These are phyloP conservation scores for Polymyxa betae DNA, from an alignment of 208 protist genomes.

Conservation along the genomic window DNA sequence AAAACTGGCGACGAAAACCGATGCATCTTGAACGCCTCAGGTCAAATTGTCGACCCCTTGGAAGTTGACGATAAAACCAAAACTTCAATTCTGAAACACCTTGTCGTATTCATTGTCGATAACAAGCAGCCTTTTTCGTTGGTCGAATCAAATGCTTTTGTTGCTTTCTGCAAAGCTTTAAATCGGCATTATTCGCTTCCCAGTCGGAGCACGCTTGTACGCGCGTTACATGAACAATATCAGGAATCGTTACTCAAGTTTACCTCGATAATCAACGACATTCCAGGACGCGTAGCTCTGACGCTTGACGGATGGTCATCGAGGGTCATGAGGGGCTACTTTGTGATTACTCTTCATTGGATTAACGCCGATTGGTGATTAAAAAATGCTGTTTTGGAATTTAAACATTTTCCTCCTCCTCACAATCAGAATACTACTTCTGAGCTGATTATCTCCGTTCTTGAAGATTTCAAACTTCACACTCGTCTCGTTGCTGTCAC, in stretches of 20 bases:
- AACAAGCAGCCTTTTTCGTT: neutral
- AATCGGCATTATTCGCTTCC: neutral
- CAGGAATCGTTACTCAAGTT: neutral
- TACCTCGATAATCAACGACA: neutral
- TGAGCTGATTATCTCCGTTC: neutral
- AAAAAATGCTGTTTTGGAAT: neutral
- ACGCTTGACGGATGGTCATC: conserved; percentile 12
- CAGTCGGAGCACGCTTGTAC: neutral
- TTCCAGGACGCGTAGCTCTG: neutral
- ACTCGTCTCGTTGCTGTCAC: neutral
- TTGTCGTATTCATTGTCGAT: neutral
- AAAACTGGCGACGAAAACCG: no score
- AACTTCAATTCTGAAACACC: neutral
- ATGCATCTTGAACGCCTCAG: no score
- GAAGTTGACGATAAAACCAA: neutral
- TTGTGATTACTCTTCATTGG: neutral
- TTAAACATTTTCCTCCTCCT: neutral
- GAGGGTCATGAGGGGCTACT: neutral
- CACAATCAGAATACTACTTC: conserved; percentile 34
- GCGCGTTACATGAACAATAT: neutral
- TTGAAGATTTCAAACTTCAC: neutral
- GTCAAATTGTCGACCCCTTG: no score
- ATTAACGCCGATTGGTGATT: neutral
- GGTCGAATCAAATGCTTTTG: neutral
- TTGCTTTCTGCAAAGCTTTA: neutral